A percentile compares a stretch with the other conserved stretches of the same genome.
Evolutionary conservation across 2,329 filamentous ascomycete genomes (phyloP).

Genomic region (Trichophyton equinum): DNA sequence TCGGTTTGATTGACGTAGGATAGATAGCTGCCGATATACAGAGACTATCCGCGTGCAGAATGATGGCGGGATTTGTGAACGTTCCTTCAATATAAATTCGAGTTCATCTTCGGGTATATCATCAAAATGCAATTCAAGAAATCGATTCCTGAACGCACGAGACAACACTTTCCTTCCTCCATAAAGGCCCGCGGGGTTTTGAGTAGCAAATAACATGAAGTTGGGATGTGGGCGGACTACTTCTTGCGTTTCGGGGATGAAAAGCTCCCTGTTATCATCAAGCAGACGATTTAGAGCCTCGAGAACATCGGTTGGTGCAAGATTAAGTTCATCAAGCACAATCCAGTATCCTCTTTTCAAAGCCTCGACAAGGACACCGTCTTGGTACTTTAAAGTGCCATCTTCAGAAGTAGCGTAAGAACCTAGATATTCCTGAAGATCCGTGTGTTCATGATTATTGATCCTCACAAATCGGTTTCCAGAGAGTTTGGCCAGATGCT

Average conservation of each 20-base stretch:
- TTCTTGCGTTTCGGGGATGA: constrained; percentile 95
- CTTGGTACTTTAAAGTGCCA: constrained; percentile 79
- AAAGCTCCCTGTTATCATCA: constrained; percentile 88
- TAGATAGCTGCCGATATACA: constrained; percentile 85
- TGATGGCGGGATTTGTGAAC: constrained; percentile 79
- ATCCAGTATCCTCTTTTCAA: constrained; percentile 94
- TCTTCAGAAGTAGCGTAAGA: constrained; percentile 80
- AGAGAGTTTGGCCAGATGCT: constrained; percentile 91
- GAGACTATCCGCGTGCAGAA: constrained; percentile 84
- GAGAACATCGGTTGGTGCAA: constrained; percentile 91
- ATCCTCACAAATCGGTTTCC: constrained; percentile 96
- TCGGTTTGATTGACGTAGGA: constrained; percentile 75
- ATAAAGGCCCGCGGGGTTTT: constrained; percentile 91
- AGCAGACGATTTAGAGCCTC: constrained; percentile 91
- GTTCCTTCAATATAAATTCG: constrained; percentile 76
- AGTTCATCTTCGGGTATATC: constrained; percentile 94
- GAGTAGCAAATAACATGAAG: constrained; percentile 96
- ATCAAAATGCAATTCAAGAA: constrained; percentile 92
- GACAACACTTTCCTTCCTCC: constrained; percentile 89
- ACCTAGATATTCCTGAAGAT: constrained; percentile 92
- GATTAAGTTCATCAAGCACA: constrained; percentile 89
- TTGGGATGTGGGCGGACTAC: constrained; percentile 81
- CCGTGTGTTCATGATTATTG: constrained; percentile 98
- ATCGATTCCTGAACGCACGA: constrained; percentile 89
- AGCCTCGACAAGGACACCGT: constrained; percentile 85